Evolutionary conservation across 2,329 filamentous ascomycete genomes (phyloP).

Genomic region (Mariannaea elegans): DNA sequence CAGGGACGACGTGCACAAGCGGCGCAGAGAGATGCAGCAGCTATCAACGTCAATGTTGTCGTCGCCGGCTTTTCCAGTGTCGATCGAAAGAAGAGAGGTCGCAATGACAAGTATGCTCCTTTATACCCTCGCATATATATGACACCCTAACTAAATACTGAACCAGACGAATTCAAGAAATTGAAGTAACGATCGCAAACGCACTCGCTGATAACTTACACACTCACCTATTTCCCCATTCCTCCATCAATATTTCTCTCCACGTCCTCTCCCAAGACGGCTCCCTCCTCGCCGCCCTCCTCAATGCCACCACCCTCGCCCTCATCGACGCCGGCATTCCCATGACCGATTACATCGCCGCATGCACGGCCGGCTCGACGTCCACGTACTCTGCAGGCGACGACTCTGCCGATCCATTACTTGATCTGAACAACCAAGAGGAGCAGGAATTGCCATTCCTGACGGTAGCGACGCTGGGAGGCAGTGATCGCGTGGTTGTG

Average conservation of each 20-base stretch:
- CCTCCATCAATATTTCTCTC: constrained; percentile 82
- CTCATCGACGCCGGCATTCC: constrained; percentile 95
- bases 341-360: constrained; percentile 90
- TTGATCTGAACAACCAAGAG: constrained; percentile 82
- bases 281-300: constrained; percentile 84
- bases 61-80: constrained; percentile 89
- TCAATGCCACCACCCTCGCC: constrained; percentile 92
- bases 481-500: constrained; percentile 78
- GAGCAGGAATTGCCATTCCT: constrained; percentile 89
- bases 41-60: constrained; percentile 82
- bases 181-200: constrained; percentile 80
- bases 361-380: constrained; percentile 86
- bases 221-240: constrained; percentile 89
- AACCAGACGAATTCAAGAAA: constrained; percentile 79
- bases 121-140: neutral
- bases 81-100: constrained; percentile 79
- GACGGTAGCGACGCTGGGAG: constrained; percentile 83
- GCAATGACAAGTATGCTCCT: constrained; percentile 76
- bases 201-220: constrained; percentile 83
- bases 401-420: constrained; percentile 76
- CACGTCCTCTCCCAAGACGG: constrained; percentile 93
- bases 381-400: constrained; percentile 71
- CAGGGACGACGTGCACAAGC: constrained; percentile 51
- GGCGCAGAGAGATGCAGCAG: constrained; percentile 56
- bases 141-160: neutral